Percentiles rank a stretch among this genome's conserved stretches.
Evolutionary conservation across 1,139 yeast species (phyloP).

Genomic region (Geotrichum fermentans): DNA sequence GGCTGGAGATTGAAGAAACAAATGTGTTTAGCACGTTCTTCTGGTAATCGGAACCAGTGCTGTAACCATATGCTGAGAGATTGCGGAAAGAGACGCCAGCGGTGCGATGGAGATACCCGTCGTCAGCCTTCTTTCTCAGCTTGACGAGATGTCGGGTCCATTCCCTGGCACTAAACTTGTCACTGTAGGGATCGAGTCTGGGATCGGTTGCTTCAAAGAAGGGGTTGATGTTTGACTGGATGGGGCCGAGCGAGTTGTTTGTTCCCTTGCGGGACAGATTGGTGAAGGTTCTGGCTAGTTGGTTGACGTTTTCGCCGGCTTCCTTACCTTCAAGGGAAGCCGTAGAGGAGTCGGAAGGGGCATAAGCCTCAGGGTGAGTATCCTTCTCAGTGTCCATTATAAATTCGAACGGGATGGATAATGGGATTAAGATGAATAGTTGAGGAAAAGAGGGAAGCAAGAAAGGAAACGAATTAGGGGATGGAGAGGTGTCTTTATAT

Average conservation of each 20-base stretch:
- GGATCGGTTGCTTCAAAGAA: constrained; percentile 13
- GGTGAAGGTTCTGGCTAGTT: constrained; percentile 13
- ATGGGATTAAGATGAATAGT: no score
- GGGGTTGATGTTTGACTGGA: constrained; percentile 17
- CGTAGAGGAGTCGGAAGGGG: no score
- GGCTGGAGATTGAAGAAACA: constrained; percentile 28
- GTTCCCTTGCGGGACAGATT: constrained; percentile 6
- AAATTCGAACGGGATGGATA: no score
- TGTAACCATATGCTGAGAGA: constrained; percentile 68
- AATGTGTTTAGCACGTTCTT: constrained; percentile 57
- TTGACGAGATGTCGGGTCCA: constrained; percentile 72
- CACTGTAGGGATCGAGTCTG: constrained; percentile 49
- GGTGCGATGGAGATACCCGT: constrained; percentile 50
- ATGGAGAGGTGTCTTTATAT: no score
- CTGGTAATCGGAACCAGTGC: constrained; percentile 76
- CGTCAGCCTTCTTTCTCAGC: constrained; percentile 54
- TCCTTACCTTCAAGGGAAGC: neutral
- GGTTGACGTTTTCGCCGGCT: neutral
- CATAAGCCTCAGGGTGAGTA: no score
- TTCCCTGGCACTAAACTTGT: constrained; percentile 53
- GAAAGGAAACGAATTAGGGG: no score
- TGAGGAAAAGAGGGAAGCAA: no score
- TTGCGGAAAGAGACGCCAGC: constrained; percentile 63
- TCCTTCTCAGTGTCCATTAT: no score
- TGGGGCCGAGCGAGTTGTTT: constrained; percentile 7